Evolutionary conservation across 1,139 yeast species (phyloP).

Genomic region (Magnusiomyces magnusii): DNA sequence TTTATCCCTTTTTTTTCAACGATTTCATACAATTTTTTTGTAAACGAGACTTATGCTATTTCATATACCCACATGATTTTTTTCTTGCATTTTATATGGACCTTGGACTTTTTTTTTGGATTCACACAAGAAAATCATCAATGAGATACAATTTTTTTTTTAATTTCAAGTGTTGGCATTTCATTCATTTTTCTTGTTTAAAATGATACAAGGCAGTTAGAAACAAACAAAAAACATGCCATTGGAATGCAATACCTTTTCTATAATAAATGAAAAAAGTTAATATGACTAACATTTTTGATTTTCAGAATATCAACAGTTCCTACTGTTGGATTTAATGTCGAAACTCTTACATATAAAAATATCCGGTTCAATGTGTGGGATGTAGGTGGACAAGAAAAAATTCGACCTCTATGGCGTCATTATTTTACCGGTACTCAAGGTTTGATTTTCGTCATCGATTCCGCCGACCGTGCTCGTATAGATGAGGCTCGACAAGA

Average conservation of each 20-base stretch:
- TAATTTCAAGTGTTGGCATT: no score
- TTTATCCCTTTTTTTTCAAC: neutral
- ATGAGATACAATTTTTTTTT: no score
- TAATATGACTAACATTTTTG: constrained; percentile 4
- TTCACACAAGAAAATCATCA: no score
- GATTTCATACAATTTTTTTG: no score
- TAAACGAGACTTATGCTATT: no score
- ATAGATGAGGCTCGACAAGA: constrained; percentile 75
- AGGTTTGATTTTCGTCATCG: constrained; percentile 89
- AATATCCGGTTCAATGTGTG: constrained; percentile 88
- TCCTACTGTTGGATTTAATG: constrained; percentile 93
- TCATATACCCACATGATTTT: no score
- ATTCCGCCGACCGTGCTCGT: constrained; percentile 64
- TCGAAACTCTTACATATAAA: constrained; percentile 83
- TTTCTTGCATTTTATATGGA: neutral
- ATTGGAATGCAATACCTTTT: neutral
- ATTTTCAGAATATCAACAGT: constrained; percentile 58
- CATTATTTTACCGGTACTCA: constrained; percentile 92
- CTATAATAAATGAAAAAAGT: neutral
- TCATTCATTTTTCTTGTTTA: no score
- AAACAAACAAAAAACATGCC: neutral
- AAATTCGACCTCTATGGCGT: constrained; percentile 88
- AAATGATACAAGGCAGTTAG: neutral
- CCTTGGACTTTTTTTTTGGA: neutral
- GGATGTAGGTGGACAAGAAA: constrained; percentile 97